Evolutionary conservation across 2,329 filamentous ascomycete species (phyloP).

Genomic region (Diaporthe velutina): DNA sequence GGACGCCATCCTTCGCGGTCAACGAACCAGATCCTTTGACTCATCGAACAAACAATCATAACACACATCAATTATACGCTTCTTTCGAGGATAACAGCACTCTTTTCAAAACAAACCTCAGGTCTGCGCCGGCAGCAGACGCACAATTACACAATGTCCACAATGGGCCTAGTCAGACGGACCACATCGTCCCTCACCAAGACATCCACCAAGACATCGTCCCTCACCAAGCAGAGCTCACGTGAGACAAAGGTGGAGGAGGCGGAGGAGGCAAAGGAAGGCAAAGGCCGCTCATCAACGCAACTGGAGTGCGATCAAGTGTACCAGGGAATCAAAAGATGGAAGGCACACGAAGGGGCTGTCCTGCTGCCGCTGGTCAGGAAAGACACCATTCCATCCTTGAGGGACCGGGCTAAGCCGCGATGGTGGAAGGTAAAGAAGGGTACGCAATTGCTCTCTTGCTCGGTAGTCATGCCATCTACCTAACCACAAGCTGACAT

Average conservation of each 20-base stretch:
- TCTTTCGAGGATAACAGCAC: constrained; percentile 27
- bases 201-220: background rate
- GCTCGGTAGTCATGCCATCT: no score
- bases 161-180: constrained; percentile 7
- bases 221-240: constrained; percentile 25
- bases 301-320: constrained; percentile 39
- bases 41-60: constrained; percentile 14
- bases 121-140: constrained; percentile 31
- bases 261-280: background rate
- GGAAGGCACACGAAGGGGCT: constrained; percentile 38
- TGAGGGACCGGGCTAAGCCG: constrained; percentile 36
- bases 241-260: constrained; percentile 20
- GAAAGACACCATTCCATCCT: constrained; percentile 11
- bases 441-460: background rate
- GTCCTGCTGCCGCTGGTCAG: constrained; percentile 37
- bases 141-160: constrained; percentile 5
- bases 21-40: background rate
- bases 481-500: background rate
- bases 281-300: background rate
- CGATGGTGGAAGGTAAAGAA: constrained; percentile 38
- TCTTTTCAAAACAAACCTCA: constrained; percentile 30
- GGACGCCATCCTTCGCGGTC: background rate
- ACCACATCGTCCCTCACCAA: constrained; percentile 16
- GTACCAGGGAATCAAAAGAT: constrained; percentile 36
- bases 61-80: background rate